Percentiles rank a stretch among this genome's conserved stretches.
phyloP scores from a whole-genome alignment of 129 eudicot species.

The Flaveria brownii region DNA sequence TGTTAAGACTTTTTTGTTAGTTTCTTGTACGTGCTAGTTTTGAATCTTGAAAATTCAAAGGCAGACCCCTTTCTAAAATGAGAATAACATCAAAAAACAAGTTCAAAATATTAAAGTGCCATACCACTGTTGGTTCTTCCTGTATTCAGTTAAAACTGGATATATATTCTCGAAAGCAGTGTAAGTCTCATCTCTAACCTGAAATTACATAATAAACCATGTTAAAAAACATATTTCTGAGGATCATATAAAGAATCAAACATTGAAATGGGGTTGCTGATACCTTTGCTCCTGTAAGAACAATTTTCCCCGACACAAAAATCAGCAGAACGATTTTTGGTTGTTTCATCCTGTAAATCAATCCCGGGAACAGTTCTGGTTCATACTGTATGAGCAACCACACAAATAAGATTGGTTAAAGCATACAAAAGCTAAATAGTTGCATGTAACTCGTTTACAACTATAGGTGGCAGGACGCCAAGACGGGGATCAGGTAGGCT shows the following conservation, averaged over 20 bases:
- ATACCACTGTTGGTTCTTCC: conserved; percentile 89
- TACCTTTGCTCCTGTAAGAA: conserved; percentile 93
- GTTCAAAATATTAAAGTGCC: conserved; percentile 1
- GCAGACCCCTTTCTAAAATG: neutral
- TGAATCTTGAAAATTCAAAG: neutral
- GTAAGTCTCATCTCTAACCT: conserved; percentile 85
- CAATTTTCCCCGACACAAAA: conserved; percentile 89
- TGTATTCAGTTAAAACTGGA: conserved; percentile 79
- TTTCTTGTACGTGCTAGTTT: neutral
- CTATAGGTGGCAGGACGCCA: neutral
- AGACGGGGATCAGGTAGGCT: neutral
- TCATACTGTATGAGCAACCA: conserved; percentile 60
- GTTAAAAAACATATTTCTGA: neutral
- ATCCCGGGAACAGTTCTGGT: conserved; percentile 93
- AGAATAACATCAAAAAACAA: neutral
- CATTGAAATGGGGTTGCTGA: neutral
- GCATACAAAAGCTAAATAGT: neutral
- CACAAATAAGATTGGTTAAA: neutral
- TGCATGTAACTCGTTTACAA: neutral
- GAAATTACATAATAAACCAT: conserved; percentile 17
- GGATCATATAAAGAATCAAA: neutral
- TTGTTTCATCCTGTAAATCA: conserved; percentile 90
- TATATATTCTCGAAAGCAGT: conserved; percentile 87
- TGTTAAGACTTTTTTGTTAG: neutral
- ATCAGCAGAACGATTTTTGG: conserved; percentile 89